Evolutionary conservation across 2,329 filamentous ascomycete species (phyloP).

Genomic region (Ceratocystis diversiconidia): DNA sequence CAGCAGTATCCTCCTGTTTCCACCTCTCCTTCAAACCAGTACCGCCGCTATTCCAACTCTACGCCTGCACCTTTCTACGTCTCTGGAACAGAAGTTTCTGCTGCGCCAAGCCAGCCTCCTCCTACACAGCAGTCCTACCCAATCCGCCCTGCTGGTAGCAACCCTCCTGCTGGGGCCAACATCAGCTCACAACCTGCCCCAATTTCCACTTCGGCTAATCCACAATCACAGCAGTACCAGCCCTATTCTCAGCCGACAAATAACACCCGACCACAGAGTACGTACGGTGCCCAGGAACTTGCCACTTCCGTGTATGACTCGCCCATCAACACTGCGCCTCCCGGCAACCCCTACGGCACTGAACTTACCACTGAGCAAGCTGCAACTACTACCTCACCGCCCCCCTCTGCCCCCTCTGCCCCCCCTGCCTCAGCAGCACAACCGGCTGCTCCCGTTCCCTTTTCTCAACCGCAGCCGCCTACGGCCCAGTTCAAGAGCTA

Average conservation of each 20-base stretch:
- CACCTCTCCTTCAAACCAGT: constrained; percentile 37
- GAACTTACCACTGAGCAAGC: constrained; percentile 22
- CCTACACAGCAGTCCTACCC: constrained; percentile 35
- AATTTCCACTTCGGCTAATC: constrained; percentile 36
- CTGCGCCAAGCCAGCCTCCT: constrained; percentile 23
- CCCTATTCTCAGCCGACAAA: constrained; percentile 36
- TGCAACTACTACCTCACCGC: constrained; percentile 22
- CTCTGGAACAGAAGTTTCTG: constrained; percentile 41
- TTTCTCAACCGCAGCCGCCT: constrained; percentile 21
- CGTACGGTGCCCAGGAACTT: constrained; percentile 61
- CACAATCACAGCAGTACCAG: constrained; percentile 30
- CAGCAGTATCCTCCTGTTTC: constrained; percentile 22
- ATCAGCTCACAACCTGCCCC: constrained; percentile 24
- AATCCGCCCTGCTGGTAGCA: constrained; percentile 25
- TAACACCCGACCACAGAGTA: constrained; percentile 48
- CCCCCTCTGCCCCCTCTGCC: constrained; percentile 22
- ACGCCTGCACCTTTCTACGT: constrained; percentile 51
- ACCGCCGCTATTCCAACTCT: constrained; percentile 37
- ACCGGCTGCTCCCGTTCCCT: constrained; percentile 7
- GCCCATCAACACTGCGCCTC: constrained; percentile 42
- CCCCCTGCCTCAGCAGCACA: constrained; percentile 22
- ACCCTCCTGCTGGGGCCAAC: constrained; percentile 26
- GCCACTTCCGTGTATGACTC: constrained; percentile 67
- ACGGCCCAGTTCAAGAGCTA: constrained; percentile 16
- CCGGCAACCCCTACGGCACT: constrained; percentile 28